Percentiles rank a stretch among this genome's conserved stretches.
These are phyloP conservation scores for Stenocarpella maydis DNA, from an alignment of 2,329 filamentous ascomycete species.

Conservation along the genomic window DNA sequence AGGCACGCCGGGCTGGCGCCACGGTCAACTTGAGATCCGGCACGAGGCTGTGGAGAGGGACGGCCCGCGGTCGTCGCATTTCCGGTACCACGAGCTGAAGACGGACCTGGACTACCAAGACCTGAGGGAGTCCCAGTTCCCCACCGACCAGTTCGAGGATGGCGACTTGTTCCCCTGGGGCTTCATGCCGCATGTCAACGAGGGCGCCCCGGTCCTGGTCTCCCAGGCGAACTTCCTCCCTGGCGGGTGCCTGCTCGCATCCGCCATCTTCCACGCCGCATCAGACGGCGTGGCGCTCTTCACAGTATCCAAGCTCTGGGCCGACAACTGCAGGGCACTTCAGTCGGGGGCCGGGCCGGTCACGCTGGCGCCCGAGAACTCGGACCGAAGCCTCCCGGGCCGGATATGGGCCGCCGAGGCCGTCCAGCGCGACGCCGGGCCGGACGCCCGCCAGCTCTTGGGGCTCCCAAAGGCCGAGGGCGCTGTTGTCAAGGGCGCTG, in stretches of 20 bases:
- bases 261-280: not conserved
- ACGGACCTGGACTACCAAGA: not conserved
- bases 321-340: not conserved
- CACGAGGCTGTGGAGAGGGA: not conserved
- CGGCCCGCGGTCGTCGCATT: not conserved
- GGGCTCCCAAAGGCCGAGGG: not conserved
- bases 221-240: not conserved
- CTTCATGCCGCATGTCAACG: not conserved
- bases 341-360: not conserved
- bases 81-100: not conserved
- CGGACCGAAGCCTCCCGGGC: not conserved
- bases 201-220: not conserved
- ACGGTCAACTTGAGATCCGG: not conserved
- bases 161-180: not conserved
- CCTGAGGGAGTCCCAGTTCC: not conserved
- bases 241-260: not conserved
- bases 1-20: not conserved
- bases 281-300: not conserved
- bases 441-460: not conserved
- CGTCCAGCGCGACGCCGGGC: not conserved
- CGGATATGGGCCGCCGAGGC: not conserved
- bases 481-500: no score
- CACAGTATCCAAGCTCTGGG: not conserved
- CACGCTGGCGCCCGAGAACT: not conserved
- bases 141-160: not conserved